Conservation (phyloP, 805 yeast genomes). For the Yamadazyma takamatsuzukensis region DNA sequence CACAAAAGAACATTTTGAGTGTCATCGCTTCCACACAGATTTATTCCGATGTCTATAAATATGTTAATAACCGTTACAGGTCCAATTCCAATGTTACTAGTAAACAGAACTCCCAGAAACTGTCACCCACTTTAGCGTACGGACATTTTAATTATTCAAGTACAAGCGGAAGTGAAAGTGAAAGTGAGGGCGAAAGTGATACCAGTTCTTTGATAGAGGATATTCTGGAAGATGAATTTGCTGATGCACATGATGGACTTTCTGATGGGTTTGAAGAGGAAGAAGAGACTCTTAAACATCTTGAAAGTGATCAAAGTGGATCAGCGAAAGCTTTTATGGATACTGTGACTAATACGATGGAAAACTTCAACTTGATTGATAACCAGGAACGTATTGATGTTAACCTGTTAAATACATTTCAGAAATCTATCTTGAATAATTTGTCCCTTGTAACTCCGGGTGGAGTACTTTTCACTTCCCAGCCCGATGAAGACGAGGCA, state of each 20-base stretch:
- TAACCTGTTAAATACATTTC: slow-evolving; percentile 5
- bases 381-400: not conserved
- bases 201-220: no score
- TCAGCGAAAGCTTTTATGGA: not conserved
- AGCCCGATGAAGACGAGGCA: slow-evolving; percentile 5
- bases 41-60: slow-evolving; percentile 18
- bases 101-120: not conserved
- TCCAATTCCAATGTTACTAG: slow-evolving; percentile 1
- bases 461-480: slow-evolving; percentile 5
- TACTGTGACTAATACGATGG: not conserved
- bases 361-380: no score
- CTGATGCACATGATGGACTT: no score
- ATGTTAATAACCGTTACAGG: slow-evolving; percentile 6
- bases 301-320: not conserved
- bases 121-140: slow-evolving; percentile 5
- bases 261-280: no score
- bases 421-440: slow-evolving; percentile 22
- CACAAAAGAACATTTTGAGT: slow-evolving; percentile 24
- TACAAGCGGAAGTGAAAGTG: no score
- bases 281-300: no score
- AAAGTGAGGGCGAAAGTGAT: no score
- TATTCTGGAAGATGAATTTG: no score
- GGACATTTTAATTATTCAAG: slow-evolving; percentile 4
- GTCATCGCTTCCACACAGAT: slow-evolving; percentile 29
- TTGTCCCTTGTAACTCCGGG: slow-evolving; percentile 15